Evolutionary conservation across 208 protist genomes (phyloP), one percentile per base, ranked within the genome.

Genomic region (Acanthamoeba castellanii): DNA sequence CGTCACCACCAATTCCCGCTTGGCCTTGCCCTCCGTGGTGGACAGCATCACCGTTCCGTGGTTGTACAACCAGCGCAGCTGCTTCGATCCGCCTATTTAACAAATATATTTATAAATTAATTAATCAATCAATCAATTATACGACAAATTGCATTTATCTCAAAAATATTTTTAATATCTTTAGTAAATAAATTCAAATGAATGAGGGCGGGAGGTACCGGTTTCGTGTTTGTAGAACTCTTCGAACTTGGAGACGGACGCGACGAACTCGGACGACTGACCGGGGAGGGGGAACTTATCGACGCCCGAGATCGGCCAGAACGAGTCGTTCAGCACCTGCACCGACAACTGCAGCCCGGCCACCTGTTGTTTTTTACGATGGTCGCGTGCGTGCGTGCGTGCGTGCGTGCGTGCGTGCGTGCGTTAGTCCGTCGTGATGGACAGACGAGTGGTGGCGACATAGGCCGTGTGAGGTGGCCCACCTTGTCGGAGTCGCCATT

Each of bases 21-120:
- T 95, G 27, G 90, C 32, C 78, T 59, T 88, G 27, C 32, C 84
- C 78, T 78, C 61, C 18, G 59, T 85, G 45, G 74, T 91, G 68
- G 72, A 1, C 50, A 94, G 92, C 42, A 74, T 59, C 7, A 95
- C 72, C 9, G 92, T 95, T 20, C 92, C 92, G 47, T 95, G 84
- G 45, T 95, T 95, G 74, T 95, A 95, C 25, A 95, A 72, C 92
- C 92, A 95, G 7, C 68, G 66, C 30, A 95, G 68, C 45, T 84
- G 87, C 84, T 57, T 95, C 16, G 59, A 42, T 27, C 68, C 72
- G 37, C 72, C 90, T 20, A 27, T 27, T 37, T 9, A 20, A 37
- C 37, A 37, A 37, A 37, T 37, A 37, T 37, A n/a, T n/a, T n/a
- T n/a, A 37, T 37, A 37, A 37, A 37, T 37, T 0, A 68, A 27